Base-by-base conservation (phyloP, 1,139 yeast species). In the Blastobotrys aristatus region DNA sequence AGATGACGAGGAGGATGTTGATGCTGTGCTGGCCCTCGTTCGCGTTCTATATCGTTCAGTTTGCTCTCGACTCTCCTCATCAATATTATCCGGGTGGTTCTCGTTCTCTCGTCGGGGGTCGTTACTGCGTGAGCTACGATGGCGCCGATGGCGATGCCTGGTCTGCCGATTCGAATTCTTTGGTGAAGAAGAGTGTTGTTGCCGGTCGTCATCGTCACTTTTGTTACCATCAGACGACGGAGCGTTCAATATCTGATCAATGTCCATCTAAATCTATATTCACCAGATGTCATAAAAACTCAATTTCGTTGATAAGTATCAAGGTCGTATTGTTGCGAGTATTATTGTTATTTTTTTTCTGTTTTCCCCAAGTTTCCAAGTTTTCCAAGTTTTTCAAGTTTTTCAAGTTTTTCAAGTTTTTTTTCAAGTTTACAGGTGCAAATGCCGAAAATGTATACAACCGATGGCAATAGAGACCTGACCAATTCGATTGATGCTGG, bases 201-300 rank as follows among this genome's bases (percentile, higher is more conserved):
- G 30, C 30, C 4, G 21, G 26, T 4, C 18, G 22, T n/a, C 16
- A 4, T 40, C 36, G 11, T 32, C 44, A 3, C 29, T 41, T 2
- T 24, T 36, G 16, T 38, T 37, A 17, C 36, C 30, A 13, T 41
- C 41, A 14, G 34, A 40, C 4, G 46, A 34, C 10, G 50, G 34
- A 27, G 43, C 33, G 42, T 55, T 55, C 47, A 55, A 48, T 37
- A 55, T 55, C 37, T 52, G 50, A 48, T 53, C 53, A 53, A 55
- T 55, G 47, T 55, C 51, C 59, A 55, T 55, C 53, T 47, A 54
- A 52, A 55, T 55, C 27, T 40, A 46, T 26, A 27, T 26, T 26
- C 30, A 13, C 30, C 13, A 26, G 8, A n/a, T n/a, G n/a, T n/a
- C n/a, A n/a, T n/a, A n/a, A n/a, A n/a, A n/a, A n/a, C n/a, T n/a